Evolutionary conservation across 257 asterid genomes (phyloP), one percentile per base, ranked within the genome.

Genomic region (Buddleja alternifolia): DNA sequence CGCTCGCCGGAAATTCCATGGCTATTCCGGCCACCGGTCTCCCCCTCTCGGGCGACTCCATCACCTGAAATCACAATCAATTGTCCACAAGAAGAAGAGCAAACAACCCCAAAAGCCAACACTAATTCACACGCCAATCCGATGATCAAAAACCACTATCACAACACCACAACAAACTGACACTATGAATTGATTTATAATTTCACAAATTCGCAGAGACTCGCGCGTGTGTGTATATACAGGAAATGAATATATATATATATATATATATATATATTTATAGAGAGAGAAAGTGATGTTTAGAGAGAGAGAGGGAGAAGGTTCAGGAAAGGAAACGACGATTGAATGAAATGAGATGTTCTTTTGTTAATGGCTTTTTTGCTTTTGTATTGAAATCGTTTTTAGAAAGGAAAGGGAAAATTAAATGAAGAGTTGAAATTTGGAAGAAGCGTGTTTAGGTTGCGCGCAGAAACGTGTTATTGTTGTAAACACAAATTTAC

Each of bases 1-100:
- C 97, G 73, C 59, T 78, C 50, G 24, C 93, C 88, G 98, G 97
- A 72, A 94, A 78, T 48, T 91, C 98, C 86, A 94, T 80, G 62
- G 85, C 90, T 64, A 81, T 75, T 60, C 89, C 96, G 46, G 78
- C 58, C 53, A 78, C 82, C 68, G 77, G 71, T 63, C 70, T 75
- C 71, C 84, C 85, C 63, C 86, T 82, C 83, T 86, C 97, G 83
- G 88, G 84, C 57, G 86, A 82, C 85, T 83, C 93, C 87, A 91
- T 74, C 75, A 60, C 50, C 24, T 76, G 51, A 41, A 62, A 55
- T 48, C 71, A 61, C 55, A 66, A 75, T 59, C 29, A 44, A 10
- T 44, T 69, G 34, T 29, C 34, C 34, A 5, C n/a, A 15, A 42
- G 45, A 1, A 46, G 25, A 10, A 6, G 23, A 52, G 6, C 36